Base-by-base conservation (phyloP, 1,139 yeast species). In the Blastobotrys ciferrii region DNA sequence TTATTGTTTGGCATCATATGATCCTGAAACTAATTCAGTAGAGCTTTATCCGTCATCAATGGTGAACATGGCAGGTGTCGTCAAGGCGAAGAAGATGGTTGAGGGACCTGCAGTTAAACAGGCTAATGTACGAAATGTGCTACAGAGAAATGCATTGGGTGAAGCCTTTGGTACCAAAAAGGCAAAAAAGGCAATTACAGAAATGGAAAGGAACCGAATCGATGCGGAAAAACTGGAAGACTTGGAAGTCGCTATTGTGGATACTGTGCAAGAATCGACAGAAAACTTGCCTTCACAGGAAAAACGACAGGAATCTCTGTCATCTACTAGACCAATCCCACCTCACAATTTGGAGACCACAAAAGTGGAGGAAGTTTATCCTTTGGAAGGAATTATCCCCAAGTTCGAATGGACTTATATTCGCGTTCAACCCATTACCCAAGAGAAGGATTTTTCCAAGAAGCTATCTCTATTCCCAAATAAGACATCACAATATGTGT, bases 131-230 rank as follows among this genome's bases (percentile, higher is more conserved):
- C 38, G 52, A 35, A 82, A 53, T 57, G 68, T 74, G 37, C 72
- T 74, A 12, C 87, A 86, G 69, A 78, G 96, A 65, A 86, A 79
- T 55, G 87, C 87, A 2, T 76, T 92, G 61, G 98, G 98, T 63
- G 92, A 88, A 68, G 94, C 95, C 1, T 92, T 92, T 59, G 99
- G 99, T 77, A 91, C 98, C 53, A 88, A 87, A 71, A 91, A 84
- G 70, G 97, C 98, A 53, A 91, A 88, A 71, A 85, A 87, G 62
- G 95, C 96, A 33, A 87, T 94, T 63, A 74, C 80, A 46, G 91
- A 84, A 65, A 69, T 82, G 62, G 94, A 84, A 63, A 80, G 85
- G 67, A 92, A 92, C 70, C 78, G 85, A 63, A 83, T 92, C 64
- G 97, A 92, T 65, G 78, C 96, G 1, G 94, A 81, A 45, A 81